Evolutionary conservation across 345 rosid genomes (phyloP), one percentile per base, ranked within the genome.

Genomic region (Mangifera indica): DNA sequence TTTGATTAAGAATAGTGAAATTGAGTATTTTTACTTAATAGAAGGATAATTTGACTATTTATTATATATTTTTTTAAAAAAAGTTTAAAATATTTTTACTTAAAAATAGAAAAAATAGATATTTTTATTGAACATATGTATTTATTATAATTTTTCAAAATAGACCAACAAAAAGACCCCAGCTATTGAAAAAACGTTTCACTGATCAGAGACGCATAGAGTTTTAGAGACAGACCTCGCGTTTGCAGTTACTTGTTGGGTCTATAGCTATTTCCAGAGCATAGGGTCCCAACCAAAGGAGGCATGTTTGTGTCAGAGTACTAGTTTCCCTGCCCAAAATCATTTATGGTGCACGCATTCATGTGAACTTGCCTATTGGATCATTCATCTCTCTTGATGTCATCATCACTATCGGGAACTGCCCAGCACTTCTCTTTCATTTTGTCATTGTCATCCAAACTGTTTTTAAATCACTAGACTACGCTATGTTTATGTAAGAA

Each of bases 361-460:
- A 76, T 72, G 80, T 81, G 78, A 78, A 58, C 49, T 69, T 75
- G 76, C 68, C 70, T 44, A 55, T 21, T 48, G 62, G 66, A 58
- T 65, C 57, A 65, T 55, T 29, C n/a, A 37, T 9, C 73, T 76
- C 63, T 70, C 72, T 77, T 69, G 71, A 78, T 69, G 81, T 65
- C 76, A 78, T 66, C 80, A 15, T 78, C 44, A 26, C 48, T 21
- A 46, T 10, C 40, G 76, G 75, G 63, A 77, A 77, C 58, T 70
- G 68, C 37, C 25, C 58, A 53, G 0, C 42, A 51, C 56, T 62
- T 44, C 72, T 29, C 21, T 66, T 59, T 52, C 4, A 24, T 66
- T 69, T 52, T 66, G 57, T 55, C 74, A 34, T 69, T 53, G 26
- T 52, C 60, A 53, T 29, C 12, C 32, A 56, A 51, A 58, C 15